phyloP scores from a whole-genome alignment of 2,329 filamentous ascomycete species.

The Aspergillus hortae region DNA sequence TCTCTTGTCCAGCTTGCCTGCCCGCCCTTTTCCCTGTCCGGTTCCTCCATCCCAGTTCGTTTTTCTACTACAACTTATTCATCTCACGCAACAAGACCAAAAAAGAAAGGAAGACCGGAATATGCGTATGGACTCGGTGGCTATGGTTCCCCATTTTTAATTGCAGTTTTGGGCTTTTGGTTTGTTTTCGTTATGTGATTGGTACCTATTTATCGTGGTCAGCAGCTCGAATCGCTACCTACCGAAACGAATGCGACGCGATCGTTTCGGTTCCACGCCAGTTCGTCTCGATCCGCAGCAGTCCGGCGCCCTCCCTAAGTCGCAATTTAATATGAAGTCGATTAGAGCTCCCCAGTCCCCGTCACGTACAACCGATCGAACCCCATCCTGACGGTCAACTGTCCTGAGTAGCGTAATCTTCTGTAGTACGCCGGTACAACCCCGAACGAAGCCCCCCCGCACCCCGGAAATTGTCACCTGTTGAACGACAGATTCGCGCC shows the following conservation, averaged over 20 bases:
- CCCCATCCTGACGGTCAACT: no score
- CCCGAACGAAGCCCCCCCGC: background rate
- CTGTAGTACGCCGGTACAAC: no score
- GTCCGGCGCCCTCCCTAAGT: constrained; percentile 19
- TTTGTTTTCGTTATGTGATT: constrained; percentile 13
- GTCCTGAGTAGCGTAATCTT: no score
- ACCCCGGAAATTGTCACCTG: no score
- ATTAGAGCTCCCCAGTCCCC: constrained; percentile 15
- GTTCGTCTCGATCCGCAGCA: constrained; percentile 20
- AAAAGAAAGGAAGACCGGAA: constrained; percentile 12
- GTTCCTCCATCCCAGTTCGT: constrained; percentile 8
- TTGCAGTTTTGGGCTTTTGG: constrained; percentile 3
- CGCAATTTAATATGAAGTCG: constrained; percentile 23
- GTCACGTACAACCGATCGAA: constrained; percentile 11
- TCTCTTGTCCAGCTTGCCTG: background rate
- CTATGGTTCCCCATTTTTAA: constrained; percentile 2
- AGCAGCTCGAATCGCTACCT: constrained; percentile 22
- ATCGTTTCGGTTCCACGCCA: constrained; percentile 18
- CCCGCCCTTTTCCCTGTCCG: background rate
- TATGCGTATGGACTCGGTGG: background rate
- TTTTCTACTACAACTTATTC: constrained; percentile 1
- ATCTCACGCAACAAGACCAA: constrained; percentile 1
- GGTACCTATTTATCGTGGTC: constrained; percentile 24
- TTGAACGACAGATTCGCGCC: no score
- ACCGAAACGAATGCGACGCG: constrained; percentile 26